phyloP scores from a whole-genome alignment of 192 early-diverging fungal genomes.

The Gigaspora rosea region DNA sequence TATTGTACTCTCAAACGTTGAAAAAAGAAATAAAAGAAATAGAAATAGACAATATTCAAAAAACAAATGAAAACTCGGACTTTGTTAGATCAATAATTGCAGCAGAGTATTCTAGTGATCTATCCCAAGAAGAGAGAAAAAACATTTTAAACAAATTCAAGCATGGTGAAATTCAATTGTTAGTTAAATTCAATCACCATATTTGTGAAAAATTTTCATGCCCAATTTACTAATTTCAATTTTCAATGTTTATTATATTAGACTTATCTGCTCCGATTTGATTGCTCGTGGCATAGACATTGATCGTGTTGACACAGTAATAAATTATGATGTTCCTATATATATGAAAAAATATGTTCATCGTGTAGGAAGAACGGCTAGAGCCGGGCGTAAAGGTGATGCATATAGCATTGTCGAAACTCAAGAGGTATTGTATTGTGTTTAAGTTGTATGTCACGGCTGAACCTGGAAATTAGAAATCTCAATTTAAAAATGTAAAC shows the following conservation, averaged over 20 bases:
- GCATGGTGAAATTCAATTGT: conserved; percentile 63
- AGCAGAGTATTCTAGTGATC: conserved; percentile 78
- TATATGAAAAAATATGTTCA: conserved; percentile 90
- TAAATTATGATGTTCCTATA: conserved; percentile 85
- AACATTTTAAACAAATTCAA: conserved; percentile 67
- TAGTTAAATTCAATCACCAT: not conserved
- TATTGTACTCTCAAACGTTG: not conserved
- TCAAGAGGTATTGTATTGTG: conserved; percentile 48
- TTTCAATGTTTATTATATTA: conserved; percentile 4
- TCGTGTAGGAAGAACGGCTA: conserved; percentile 87
- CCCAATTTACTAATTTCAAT: not conserved
- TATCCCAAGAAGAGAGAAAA: conserved; percentile 61
- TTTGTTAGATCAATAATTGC: conserved; percentile 37
- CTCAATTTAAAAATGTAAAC: too few relatives aligned
- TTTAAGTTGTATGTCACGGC: not conserved
- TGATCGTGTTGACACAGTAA: conserved; percentile 71
- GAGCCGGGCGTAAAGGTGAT: conserved; percentile 81
- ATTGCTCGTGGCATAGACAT: conserved; percentile 91
- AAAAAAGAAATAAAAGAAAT: not conserved
- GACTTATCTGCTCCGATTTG: conserved; percentile 82
- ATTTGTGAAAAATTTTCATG: not conserved
- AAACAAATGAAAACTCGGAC: too few relatives aligned
- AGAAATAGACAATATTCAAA: too few relatives aligned
- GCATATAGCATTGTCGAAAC: conserved; percentile 75
- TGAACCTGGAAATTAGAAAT: too few relatives aligned